Percentiles rank a stretch among this genome's conserved stretches.
phyloP scores from a whole-genome alignment of 345 rosid genomes.

The Gossypium turneri region DNA sequence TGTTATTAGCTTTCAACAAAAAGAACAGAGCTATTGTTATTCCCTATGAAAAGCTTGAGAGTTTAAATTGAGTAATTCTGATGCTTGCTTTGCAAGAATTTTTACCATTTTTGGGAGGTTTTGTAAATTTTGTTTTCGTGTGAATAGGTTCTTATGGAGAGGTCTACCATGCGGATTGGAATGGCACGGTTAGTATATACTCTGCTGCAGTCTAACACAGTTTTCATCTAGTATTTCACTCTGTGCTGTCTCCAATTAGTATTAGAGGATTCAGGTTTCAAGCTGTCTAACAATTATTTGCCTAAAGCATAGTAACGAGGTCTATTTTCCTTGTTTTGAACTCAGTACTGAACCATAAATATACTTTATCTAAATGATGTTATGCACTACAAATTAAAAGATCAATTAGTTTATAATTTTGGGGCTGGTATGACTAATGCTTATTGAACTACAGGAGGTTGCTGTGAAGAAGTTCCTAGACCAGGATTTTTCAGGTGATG shows the following conservation, averaged over 20 bases:
- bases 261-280: background rate
- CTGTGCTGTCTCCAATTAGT: background rate
- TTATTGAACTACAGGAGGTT: slow-evolving; percentile 71
- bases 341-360: too few species aligned
- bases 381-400: background rate
- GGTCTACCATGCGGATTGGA: slow-evolving; percentile 97
- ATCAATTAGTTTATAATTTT: slow-evolving; percentile 11
- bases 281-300: background rate
- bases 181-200: slow-evolving; percentile 79
- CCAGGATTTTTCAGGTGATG: slow-evolving; percentile 98
- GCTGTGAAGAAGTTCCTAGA: slow-evolving; percentile 99
- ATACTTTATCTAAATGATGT: background rate
- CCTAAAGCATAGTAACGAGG: background rate
- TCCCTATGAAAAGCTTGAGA: too few species aligned
- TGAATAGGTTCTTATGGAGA: slow-evolving; percentile 95
- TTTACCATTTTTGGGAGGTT: slow-evolving; percentile 1
- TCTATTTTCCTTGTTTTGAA: background rate
- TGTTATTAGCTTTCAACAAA: too few species aligned
- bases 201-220: slow-evolving; percentile 4
- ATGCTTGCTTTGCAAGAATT: background rate
- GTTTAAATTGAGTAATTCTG: background rate
- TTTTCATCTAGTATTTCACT: slow-evolving; percentile 1
- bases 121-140: slow-evolving; percentile 19
- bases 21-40: too few species aligned
- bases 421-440: slow-evolving; percentile 19